Base-by-base conservation (phyloP, 371 early-diverging fungal species). In the Nematocida sp. region DNA sequence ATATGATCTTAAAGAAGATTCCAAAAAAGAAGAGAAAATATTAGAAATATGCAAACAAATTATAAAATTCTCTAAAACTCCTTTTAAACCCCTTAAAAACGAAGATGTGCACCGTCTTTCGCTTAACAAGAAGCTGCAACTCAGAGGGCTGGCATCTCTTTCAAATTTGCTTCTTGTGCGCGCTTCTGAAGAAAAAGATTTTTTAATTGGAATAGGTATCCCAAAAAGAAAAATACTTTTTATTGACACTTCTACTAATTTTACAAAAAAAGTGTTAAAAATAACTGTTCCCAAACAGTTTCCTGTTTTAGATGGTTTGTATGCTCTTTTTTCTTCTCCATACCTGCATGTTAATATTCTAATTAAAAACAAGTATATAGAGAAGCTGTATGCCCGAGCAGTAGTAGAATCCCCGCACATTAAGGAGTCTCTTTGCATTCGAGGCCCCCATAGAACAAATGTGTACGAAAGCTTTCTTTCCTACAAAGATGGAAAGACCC, bases 381-480 rank as follows among this genome's bases (percentile, higher is more conserved):
- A 50, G 11, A 28, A 38, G 36, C 30, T 71, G 20, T 50, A 36
- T 18, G 32, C 59, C 36, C 47, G 75, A 13, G 30, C 50, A 36
- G 64, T 71, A 11, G 20, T 28, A 4, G 75, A 71, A 51, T 30
- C 9, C 7, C 75, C 63, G 5, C 13, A 36, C 30, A 18, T 2
- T 4, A 54, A 38, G 18, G 30, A 35, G 3, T 23, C 35, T 9
- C 30, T 30, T 48, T 51, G 51, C 59, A 55, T 35, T n/a, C 32
- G 59, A 53, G 75, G 75, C 0, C 63, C 75, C 0, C 59, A 71
- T 30, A 38, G 33, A 5, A 60, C 60, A 51, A 26, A 13, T 7
- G 59, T 71, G 75, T 18, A 48, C n/a, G 75, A 71, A 26, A 25
- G 9, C 13, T 71, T 63, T 71, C 53, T 54, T 11, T 7, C 9